Conservation (phyloP, 108 stramenopile species). For the Pinguiococcus pyrenoidosus region DNA sequence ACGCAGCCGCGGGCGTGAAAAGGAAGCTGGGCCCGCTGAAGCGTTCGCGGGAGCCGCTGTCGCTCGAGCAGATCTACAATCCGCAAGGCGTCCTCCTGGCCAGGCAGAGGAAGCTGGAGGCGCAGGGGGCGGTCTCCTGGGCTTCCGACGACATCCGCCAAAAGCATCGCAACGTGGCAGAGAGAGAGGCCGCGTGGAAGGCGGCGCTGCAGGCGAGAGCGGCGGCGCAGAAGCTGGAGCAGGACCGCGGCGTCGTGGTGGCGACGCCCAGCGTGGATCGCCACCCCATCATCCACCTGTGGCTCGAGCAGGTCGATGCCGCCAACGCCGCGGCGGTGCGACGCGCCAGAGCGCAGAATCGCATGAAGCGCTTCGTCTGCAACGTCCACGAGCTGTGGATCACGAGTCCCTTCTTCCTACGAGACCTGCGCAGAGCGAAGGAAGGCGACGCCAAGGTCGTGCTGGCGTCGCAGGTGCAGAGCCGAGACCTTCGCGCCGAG, state of each 20-base stretch:
- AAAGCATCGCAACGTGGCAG: slow-evolving; percentile 18
- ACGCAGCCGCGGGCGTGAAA: not conserved
- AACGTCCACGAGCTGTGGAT: slow-evolving; percentile 28
- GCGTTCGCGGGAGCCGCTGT: not conserved
- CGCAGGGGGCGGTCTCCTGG: slow-evolving; percentile 20
- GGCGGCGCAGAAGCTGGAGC: slow-evolving; percentile 8
- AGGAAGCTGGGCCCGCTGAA: not conserved
- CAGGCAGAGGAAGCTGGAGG: slow-evolving; percentile 7
- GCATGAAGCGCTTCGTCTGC: slow-evolving; percentile 24
- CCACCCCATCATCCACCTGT: not conserved
- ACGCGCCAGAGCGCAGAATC: slow-evolving; percentile 13
- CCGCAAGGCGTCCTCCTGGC: not conserved
- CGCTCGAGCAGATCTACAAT: not conserved
- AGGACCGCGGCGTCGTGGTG: slow-evolving; percentile 11
- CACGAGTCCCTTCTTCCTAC: too few species aligned
- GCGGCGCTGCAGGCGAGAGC: slow-evolving; percentile 13
- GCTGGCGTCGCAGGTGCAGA: slow-evolving; percentile 14
- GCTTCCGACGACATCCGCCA: slow-evolving; percentile 19
- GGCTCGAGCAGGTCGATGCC: slow-evolving; percentile 1
- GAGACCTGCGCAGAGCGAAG: too few species aligned
- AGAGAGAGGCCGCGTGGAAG: slow-evolving; percentile 23
- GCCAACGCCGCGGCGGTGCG: slow-evolving; percentile 22
- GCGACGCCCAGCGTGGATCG: not conserved
- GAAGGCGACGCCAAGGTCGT: slow-evolving; percentile 12
- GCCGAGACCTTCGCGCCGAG: too few species aligned